A percentile compares a stretch with the other conserved stretches of the same genome.
Conservation (phyloP, 345 rosid genomes). For the Kandelia obovata region DNA sequence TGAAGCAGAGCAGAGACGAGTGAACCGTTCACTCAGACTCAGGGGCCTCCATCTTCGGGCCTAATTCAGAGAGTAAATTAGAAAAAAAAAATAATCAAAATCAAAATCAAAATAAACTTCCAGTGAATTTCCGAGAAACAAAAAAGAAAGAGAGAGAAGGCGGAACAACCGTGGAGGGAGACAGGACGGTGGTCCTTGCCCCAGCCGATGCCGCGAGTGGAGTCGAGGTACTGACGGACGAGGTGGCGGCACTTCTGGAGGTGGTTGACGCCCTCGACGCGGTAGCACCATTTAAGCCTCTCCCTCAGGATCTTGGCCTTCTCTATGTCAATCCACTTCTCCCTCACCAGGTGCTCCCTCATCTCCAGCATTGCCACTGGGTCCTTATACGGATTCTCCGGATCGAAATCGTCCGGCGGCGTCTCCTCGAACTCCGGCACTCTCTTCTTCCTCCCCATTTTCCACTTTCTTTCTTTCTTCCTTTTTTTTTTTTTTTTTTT, state of each 20-base stretch:
- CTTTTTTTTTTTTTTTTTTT: slow-evolving; percentile 22
- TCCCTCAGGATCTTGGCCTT: slow-evolving; percentile 95
- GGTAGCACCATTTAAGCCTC: slow-evolving; percentile 89
- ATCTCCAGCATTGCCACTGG: slow-evolving; percentile 98
- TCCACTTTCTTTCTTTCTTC: slow-evolving; percentile 82
- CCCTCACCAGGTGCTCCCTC: slow-evolving; percentile 91
- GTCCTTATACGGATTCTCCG: slow-evolving; percentile 80
- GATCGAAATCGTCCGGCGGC: slow-evolving; percentile 96
- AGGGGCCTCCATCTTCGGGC: slow-evolving; percentile 51
- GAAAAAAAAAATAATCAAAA: not conserved
- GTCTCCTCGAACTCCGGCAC: slow-evolving; percentile 85
- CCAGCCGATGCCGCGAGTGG: slow-evolving; percentile 99
- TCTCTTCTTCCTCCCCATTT: slow-evolving; percentile 94
- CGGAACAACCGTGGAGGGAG: slow-evolving; percentile 64
- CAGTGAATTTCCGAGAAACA: not conserved
- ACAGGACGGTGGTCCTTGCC: slow-evolving; percentile 96
- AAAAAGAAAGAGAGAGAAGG: not conserved
- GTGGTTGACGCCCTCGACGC: slow-evolving; percentile 94
- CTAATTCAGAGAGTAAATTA: slow-evolving; percentile 23
- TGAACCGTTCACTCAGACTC: slow-evolving; percentile 38
- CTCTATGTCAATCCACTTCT: slow-evolving; percentile 98
- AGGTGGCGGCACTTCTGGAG: slow-evolving; percentile 97
- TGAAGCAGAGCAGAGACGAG: not conserved
- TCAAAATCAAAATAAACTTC: not conserved
- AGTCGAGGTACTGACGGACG: slow-evolving; percentile 81